Base-by-base conservation (phyloP, 805 yeast genomes). In the Saccharomycopsis oosterbeekiorum region DNA sequence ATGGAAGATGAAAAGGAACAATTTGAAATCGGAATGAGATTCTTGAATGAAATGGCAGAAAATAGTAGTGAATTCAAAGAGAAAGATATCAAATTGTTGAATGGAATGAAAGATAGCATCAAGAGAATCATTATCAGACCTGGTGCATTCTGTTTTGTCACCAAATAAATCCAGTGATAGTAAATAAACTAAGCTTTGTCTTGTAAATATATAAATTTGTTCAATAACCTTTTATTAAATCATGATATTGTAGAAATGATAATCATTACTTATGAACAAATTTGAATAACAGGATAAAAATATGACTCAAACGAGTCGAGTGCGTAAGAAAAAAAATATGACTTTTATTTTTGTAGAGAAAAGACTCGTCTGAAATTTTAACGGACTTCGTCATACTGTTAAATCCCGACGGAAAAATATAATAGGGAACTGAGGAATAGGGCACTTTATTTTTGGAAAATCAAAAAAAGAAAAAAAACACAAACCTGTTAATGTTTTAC, bases 91-190 rank as follows among this genome's bases (percentile, higher is more conserved):
- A 77, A 78, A 60, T 79, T 77, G 71, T 64, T 86, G 1, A 36
- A 29, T 11, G 55, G 53, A 2, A n/a, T 42, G 43, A n/a, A 55
- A 37, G 66, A 60, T 0, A 76, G 70, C 26, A 73, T 85, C 55
- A 78, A 76, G 60, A 85, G 81, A 67, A 68, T 84, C 57, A 84
- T 89, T 24, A 70, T 79, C 58, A 87, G 85, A 64, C 75, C 75
- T 19, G 77, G 77, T 19, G 70, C 80, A 59, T 76, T 81, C 42
- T 79, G 83, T 67, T 73, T 81, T 61, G 75, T 78, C 42, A 21
- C 53, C 53, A 47, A 47, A 47, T 47, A 15, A 26, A 2, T 19
- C 21, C n/a, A 37, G 9, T 37, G 41, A 21, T 11, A 12, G n/a
- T 19, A 24, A 10, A 21, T 15, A 11, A 6, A 47, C 4, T 21